Percentiles rank a stretch among this genome's conserved stretches.
These are phyloP conservation scores for Tolypocladium tropicale DNA, from an alignment of 2,329 filamentous ascomycete species.

Conservation along the genomic window DNA sequence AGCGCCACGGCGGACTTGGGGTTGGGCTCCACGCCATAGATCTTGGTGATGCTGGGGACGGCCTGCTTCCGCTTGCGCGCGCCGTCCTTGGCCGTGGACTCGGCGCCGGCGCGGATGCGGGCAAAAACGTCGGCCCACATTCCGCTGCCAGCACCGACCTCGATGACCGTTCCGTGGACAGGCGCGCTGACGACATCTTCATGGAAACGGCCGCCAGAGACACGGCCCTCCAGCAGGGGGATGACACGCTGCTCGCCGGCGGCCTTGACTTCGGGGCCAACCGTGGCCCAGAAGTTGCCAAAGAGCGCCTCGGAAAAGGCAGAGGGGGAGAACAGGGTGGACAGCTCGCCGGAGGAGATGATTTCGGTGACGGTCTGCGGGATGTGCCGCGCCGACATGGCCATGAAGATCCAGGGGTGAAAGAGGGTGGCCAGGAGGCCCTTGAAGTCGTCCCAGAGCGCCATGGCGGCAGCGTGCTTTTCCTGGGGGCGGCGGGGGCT, in stretches of 20 bases:
- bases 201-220: conserved; percentile 24
- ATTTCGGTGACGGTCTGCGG: conserved; percentile 38
- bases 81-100: conserved; percentile 2
- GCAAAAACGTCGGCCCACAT: conserved; percentile 48
- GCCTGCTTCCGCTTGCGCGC: conserved; percentile 11
- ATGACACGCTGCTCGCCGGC: conserved; percentile 31
- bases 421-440: conserved; percentile 24
- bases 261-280: conserved; percentile 40
- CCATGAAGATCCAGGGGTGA: conserved; percentile 44
- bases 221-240: conserved; percentile 43
- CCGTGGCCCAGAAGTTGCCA: conserved; percentile 46
- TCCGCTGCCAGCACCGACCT: conserved; percentile 52
- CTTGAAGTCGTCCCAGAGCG: conserved; percentile 10
- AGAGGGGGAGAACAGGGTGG: conserved; percentile 28
- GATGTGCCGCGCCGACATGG: conserved; percentile 35
- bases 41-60: conserved; percentile 24
- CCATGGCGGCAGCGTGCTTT: conserved; percentile 10
- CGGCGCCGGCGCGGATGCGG: conserved; percentile 11
- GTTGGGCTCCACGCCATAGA: conserved; percentile 59
- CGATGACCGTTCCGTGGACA: conserved; percentile 43
- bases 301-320: conserved; percentile 45
- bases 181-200: conserved; percentile 22
- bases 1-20: conserved; percentile 38
- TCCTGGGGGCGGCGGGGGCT: background rate
- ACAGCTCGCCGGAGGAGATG: conserved; percentile 20